phyloP scores from a whole-genome alignment of 176 grass and related monocot species.

The Puya raimondii region DNA sequence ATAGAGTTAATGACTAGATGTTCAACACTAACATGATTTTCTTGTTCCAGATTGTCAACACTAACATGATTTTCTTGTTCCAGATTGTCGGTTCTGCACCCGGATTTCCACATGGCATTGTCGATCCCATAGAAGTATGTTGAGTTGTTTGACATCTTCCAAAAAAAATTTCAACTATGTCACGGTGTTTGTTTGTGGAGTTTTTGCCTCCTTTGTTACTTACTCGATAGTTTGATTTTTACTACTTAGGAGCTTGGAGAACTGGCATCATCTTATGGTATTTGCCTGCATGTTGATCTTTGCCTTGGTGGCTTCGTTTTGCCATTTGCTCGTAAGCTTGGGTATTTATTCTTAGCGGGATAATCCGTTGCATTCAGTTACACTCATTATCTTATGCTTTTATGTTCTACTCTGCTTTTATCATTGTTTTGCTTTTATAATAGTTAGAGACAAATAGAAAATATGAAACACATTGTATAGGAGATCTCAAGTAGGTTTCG shows the following conservation, averaged over 20 bases:
- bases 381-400: constrained; percentile 13
- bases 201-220: neutral
- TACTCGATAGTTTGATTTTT: constrained; percentile 1
- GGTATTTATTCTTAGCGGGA: constrained; percentile 36
- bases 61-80: constrained; percentile 19
- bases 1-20: neutral
- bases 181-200: neutral
- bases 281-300: constrained; percentile 97
- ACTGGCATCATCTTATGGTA: constrained; percentile 71
- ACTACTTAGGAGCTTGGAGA: constrained; percentile 73
- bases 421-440: neutral
- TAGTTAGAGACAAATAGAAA: neutral
- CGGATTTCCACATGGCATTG: constrained; percentile 86
- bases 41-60: constrained; percentile 52
- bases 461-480: neutral
- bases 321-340: constrained; percentile 89
- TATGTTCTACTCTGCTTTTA: constrained; percentile 6
- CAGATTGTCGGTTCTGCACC: constrained; percentile 97
- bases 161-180: neutral
- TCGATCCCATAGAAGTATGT: constrained; percentile 91
- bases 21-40: constrained; percentile 17
- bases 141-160: constrained; percentile 9
- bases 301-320: constrained; percentile 95
- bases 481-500: neutral
- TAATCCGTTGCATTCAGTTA: neutral